A percentile compares a stretch with the other conserved stretches of the same genome.
These are phyloP conservation scores for Aspergillus ibericus DNA, from an alignment of 2,329 filamentous ascomycete species.

Conservation along the genomic window DNA sequence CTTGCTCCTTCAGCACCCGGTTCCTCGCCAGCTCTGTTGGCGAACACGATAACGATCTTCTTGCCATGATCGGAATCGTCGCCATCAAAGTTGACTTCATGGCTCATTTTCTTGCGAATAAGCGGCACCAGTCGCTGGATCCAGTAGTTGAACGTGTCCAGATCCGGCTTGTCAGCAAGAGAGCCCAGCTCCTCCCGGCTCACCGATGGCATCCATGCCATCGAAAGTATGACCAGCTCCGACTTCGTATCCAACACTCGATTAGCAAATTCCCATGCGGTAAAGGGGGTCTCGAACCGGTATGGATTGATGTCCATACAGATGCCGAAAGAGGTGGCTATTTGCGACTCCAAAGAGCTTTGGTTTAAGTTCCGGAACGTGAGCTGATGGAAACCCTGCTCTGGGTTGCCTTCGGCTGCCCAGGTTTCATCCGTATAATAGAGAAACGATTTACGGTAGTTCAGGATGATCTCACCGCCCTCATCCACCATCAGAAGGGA, in stretches of 20 bases:
- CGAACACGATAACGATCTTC: constrained; percentile 48
- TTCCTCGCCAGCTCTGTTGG: constrained; percentile 49
- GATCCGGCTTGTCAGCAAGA: constrained; percentile 51
- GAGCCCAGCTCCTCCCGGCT: constrained; percentile 49
- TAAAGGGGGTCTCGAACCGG: constrained; percentile 59
- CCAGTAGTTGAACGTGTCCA: constrained; percentile 65
- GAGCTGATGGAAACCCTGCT: constrained; percentile 33
- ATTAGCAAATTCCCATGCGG: constrained; percentile 61
- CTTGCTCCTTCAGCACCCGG: constrained; percentile 38
- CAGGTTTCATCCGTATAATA: constrained; percentile 68
- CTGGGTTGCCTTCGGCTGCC: constrained; percentile 54
- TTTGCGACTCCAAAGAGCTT: constrained; percentile 13
- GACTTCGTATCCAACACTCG: constrained; percentile 51
- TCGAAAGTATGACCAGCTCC: constrained; percentile 58
- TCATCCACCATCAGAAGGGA: constrained; percentile 59
- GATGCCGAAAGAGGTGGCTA: constrained; percentile 49
- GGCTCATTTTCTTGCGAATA: constrained; percentile 34
- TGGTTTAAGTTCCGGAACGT: constrained; percentile 15
- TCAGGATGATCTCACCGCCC: constrained; percentile 53
- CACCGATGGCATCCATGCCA: constrained; percentile 62
- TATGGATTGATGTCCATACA: constrained; percentile 64
- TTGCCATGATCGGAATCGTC: constrained; percentile 22
- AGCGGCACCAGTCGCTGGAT: constrained; percentile 59
- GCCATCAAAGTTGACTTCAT: constrained; percentile 29
- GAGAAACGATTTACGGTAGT: constrained; percentile 65